These are phyloP conservation scores for Parsonsia alboflavescens DNA, from an alignment of 257 asterid species.

Conservation along the genomic window DNA sequence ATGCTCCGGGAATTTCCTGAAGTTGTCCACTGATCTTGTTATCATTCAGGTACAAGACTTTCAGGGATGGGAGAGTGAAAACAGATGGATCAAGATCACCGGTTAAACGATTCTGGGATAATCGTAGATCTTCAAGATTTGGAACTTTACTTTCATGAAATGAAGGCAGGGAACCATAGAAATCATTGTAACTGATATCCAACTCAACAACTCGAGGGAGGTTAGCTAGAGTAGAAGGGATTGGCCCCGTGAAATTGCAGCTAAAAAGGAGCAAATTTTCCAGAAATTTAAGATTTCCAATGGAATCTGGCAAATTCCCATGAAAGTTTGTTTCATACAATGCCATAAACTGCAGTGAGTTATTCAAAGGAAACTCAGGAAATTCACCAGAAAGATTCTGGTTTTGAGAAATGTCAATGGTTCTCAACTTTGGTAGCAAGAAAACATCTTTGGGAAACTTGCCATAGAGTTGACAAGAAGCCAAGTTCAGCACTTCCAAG, in stretches of 20 bases:
- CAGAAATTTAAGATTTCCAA: slow-evolving; percentile 31
- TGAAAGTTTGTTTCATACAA: slow-evolving; percentile 37
- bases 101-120: slow-evolving; percentile 30
- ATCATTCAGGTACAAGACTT: slow-evolving; percentile 27
- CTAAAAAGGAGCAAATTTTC: slow-evolving; percentile 26
- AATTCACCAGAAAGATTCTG: slow-evolving; percentile 17
- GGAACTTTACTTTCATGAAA: slow-evolving; percentile 36
- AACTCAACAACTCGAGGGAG: slow-evolving; percentile 30
- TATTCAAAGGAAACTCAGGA: slow-evolving; percentile 12
- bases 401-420: slow-evolving; percentile 34
- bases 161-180: slow-evolving; percentile 38
- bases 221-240: slow-evolving; percentile 33
- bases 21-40: slow-evolving; percentile 42
- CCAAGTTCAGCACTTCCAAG: slow-evolving; percentile 35
- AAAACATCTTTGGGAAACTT: slow-evolving; percentile 35
- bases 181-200: slow-evolving; percentile 33
- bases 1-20: slow-evolving; percentile 14
- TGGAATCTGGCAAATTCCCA: slow-evolving; percentile 37
- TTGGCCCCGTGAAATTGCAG: slow-evolving; percentile 41
- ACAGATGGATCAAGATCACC: slow-evolving; percentile 41
- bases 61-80: slow-evolving; percentile 37
- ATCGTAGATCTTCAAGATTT: slow-evolving; percentile 24
- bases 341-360: slow-evolving; percentile 22
- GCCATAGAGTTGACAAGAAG: slow-evolving; percentile 36
- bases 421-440: slow-evolving; percentile 27